phyloP scores from a whole-genome alignment of 2,329 filamentous ascomycete species.

The Diaporthe batatas region DNA sequence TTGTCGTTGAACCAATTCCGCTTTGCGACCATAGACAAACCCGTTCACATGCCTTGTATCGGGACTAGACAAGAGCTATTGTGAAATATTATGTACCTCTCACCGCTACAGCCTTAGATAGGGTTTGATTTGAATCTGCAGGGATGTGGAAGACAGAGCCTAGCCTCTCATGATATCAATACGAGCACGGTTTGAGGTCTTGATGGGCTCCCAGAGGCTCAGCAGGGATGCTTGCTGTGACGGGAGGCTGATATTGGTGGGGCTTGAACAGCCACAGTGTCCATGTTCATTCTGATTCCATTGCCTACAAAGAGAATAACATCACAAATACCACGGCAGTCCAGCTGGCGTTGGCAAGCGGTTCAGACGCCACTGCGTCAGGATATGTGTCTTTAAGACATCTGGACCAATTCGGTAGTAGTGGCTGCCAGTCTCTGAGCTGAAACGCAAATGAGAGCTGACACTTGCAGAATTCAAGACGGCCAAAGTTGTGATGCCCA shows the following conservation, averaged over 20 bases:
- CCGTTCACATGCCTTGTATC: neutral
- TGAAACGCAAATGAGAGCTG: neutral
- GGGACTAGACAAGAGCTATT: no score
- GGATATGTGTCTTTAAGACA: neutral
- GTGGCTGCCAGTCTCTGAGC: neutral
- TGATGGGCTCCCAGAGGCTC: neutral
- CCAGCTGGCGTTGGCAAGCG: neutral
- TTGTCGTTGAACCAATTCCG: neutral
- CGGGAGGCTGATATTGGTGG: neutral
- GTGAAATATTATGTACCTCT: no score
- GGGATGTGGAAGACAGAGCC: no score
- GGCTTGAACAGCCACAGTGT: neutral
- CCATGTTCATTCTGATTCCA: neutral
- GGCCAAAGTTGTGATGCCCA: neutral
- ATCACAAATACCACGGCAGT: neutral
- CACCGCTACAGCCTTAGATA: no score
- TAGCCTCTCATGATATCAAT: no score
- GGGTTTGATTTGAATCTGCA: no score
- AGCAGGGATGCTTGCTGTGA: neutral
- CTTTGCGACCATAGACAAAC: no score
- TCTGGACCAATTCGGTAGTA: neutral
- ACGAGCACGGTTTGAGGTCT: neutral
- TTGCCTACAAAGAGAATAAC: no score
- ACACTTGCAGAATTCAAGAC: neutral
- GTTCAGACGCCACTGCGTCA: conserved; percentile 9